Evolutionary conservation across 2,329 filamentous ascomycete genomes (phyloP).

Genomic region (Diaporthe batatas): DNA sequence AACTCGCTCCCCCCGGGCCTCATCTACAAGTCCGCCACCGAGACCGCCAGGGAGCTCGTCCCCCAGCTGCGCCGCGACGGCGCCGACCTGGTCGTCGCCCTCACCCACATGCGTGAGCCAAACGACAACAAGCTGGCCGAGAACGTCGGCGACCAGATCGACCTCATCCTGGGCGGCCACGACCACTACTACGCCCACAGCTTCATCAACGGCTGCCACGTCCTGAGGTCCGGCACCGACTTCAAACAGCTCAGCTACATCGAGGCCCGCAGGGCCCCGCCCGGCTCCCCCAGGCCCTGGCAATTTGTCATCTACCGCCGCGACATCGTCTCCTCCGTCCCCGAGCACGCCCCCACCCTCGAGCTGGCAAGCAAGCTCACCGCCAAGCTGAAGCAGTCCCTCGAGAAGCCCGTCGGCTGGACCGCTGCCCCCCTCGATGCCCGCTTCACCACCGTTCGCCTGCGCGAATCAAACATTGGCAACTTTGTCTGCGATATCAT

Average conservation of each 20-base stretch:
- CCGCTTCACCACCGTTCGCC: slow-evolving; percentile 85
- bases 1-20: slow-evolving; percentile 86
- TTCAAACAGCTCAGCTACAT: slow-evolving; percentile 95
- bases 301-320: slow-evolving; percentile 82
- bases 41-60: slow-evolving; percentile 81
- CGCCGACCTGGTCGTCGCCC: slow-evolving; percentile 84
- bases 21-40: slow-evolving; percentile 83
- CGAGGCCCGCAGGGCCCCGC: slow-evolving; percentile 74
- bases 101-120: slow-evolving; percentile 89
- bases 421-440: slow-evolving; percentile 86
- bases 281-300: slow-evolving; percentile 69
- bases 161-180: slow-evolving; percentile 89
- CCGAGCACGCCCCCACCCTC: slow-evolving; percentile 72
- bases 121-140: slow-evolving; percentile 90
- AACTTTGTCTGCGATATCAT: slow-evolving; percentile 96
- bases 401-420: slow-evolving; percentile 87
- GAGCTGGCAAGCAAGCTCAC: slow-evolving; percentile 77
- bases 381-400: slow-evolving; percentile 78
- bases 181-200: slow-evolving; percentile 90
- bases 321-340: slow-evolving; percentile 78
- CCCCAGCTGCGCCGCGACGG: slow-evolving; percentile 80
- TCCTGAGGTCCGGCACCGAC: slow-evolving; percentile 89
- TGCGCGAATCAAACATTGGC: slow-evolving; percentile 84
- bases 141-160: slow-evolving; percentile 79
- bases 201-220: slow-evolving; percentile 82